Evolutionary conservation across 2,329 filamentous ascomycete species (phyloP).

Genomic region (Microcyclospora pomicola): DNA sequence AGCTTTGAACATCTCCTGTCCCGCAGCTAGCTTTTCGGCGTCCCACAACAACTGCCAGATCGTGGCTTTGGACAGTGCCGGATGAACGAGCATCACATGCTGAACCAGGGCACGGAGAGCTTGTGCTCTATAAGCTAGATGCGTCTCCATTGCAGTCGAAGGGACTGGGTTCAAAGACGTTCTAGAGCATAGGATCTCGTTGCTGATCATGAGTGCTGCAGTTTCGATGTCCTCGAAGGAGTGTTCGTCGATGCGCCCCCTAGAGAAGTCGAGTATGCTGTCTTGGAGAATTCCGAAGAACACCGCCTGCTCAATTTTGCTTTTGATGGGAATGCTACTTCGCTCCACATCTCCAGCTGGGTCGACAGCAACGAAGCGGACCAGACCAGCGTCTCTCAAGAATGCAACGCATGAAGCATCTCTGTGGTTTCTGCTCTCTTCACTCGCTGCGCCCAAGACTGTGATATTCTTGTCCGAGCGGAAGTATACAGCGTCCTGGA

Average conservation of each 20-base stretch:
- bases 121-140: conserved; percentile 57
- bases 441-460: conserved; percentile 37
- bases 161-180: conserved; percentile 56
- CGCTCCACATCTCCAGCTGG: conserved; percentile 46
- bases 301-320: conserved; percentile 84
- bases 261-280: conserved; percentile 77
- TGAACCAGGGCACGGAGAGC: conserved; percentile 63
- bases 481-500: conserved; percentile 79
- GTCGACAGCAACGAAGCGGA: conserved; percentile 40
- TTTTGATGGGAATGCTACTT: conserved; percentile 58
- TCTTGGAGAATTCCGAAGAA: conserved; percentile 70
- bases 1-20: conserved; percentile 62
- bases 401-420: conserved; percentile 35
- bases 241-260: conserved; percentile 50
- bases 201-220: conserved; percentile 66
- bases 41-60: conserved; percentile 77
- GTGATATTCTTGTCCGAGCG: conserved; percentile 38
- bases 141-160: conserved; percentile 65
- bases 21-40: conserved; percentile 79
- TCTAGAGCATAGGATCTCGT: conserved; percentile 65
- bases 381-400: conserved; percentile 43
- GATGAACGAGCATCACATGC: conserved; percentile 53
- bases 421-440: conserved; percentile 25
- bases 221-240: conserved; percentile 54
- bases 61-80: conserved; percentile 49